These are phyloP conservation scores for Trypanosoma theileri DNA, from an alignment of 208 protist species.

Conservation along the genomic window DNA sequence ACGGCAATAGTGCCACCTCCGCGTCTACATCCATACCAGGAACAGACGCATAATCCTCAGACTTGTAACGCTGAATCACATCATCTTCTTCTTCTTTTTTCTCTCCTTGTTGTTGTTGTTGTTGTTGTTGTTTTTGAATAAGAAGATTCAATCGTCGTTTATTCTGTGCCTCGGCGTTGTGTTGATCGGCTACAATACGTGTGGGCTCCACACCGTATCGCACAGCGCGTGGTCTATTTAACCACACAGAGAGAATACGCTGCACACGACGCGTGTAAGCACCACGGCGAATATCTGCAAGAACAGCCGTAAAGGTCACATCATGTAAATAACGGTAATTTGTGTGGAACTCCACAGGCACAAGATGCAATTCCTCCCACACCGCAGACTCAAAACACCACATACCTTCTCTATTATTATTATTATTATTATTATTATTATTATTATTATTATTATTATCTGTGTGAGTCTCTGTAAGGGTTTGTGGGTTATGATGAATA, in stretches of 20 bases:
- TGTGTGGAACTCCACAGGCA: conserved; percentile 37
- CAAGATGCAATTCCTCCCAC: conserved; percentile 46
- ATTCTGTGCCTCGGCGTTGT: conserved; percentile 61
- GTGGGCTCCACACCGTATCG: conserved; percentile 52
- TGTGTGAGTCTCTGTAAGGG: background rate
- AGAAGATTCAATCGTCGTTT: conserved; percentile 32
- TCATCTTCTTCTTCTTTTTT: conserved; percentile 31
- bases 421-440: conserved; percentile 10
- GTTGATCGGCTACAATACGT: conserved; percentile 42
- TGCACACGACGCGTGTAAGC: conserved; percentile 55
- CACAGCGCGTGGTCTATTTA: conserved; percentile 31
- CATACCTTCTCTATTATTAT: conserved; percentile 41
- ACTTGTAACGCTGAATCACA: conserved; percentile 57
- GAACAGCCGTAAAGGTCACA: conserved; percentile 39
- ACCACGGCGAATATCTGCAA: conserved; percentile 58
- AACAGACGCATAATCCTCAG: conserved; percentile 70
- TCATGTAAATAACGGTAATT: conserved; percentile 49
- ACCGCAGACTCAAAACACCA: conserved; percentile 50
- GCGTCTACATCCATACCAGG: conserved; percentile 56
- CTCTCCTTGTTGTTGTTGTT: too few species aligned
- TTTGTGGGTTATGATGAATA: background rate
- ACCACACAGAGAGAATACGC: conserved; percentile 34
- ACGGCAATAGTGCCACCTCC: conserved; percentile 50
- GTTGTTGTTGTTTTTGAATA: too few species aligned
- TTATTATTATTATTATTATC: background rate